Percentiles rank a stretch among this genome's conserved stretches.
These are phyloP conservation scores for Penicillium polonicum DNA, from an alignment of 2,329 filamentous ascomycete genomes.

Conservation along the genomic window DNA sequence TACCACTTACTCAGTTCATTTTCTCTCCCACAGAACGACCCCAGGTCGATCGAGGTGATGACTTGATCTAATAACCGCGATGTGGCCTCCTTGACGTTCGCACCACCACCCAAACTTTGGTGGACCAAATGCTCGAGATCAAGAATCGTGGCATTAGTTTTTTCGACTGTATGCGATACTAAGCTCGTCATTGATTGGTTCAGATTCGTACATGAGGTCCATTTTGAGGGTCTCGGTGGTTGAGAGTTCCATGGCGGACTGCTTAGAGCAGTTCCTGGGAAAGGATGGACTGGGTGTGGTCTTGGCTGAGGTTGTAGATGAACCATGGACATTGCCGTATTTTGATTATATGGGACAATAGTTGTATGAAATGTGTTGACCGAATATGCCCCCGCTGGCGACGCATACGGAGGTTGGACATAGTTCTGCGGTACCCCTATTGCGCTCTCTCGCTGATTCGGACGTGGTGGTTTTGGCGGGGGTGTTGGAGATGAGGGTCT, in stretches of 20 bases:
- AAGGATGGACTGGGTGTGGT: neutral
- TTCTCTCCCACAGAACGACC: constrained; percentile 52
- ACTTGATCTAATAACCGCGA: constrained; percentile 63
- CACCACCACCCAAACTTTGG: constrained; percentile 36
- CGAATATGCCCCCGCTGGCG: constrained; percentile 2
- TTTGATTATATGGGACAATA: constrained; percentile 1
- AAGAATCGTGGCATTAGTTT: constrained; percentile 20
- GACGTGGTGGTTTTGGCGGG: constrained; percentile 8
- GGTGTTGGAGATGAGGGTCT: neutral
- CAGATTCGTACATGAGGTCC: constrained; percentile 10
- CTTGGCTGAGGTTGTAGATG: constrained; percentile 1
- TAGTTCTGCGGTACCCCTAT: neutral
- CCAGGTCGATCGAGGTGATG: constrained; percentile 70
- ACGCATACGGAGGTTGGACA: neutral
- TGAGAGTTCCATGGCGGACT: neutral
- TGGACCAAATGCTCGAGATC: constrained; percentile 36
- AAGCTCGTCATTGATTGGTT: constrained; percentile 16
- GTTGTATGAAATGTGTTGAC: constrained; percentile 3
- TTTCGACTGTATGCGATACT: constrained; percentile 19
- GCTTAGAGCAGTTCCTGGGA: neutral
- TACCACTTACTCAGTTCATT: constrained; percentile 29
- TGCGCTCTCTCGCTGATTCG: neutral
- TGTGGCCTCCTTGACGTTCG: constrained; percentile 56
- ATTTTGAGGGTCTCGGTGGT: constrained; percentile 10
- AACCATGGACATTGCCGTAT: constrained; percentile 3